These are phyloP conservation scores for Leptomonas seymouri DNA, from an alignment of 208 protist species.

Conservation along the genomic window DNA sequence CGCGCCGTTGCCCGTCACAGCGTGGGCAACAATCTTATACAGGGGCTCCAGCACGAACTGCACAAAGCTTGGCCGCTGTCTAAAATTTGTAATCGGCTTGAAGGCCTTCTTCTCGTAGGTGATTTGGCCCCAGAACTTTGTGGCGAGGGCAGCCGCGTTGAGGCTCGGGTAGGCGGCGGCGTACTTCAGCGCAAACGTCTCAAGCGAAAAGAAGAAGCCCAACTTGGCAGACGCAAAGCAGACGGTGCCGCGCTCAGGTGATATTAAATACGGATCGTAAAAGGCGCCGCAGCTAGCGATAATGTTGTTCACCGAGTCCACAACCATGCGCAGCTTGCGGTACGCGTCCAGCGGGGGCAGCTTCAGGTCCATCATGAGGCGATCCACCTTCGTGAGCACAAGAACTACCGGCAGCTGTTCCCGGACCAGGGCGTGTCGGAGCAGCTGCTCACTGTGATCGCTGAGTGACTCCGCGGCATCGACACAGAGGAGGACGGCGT, in stretches of 20 bases:
- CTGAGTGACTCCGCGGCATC: constrained; percentile 98
- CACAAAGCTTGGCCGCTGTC: constrained; percentile 96
- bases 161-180: constrained; percentile 58
- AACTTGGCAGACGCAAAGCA: constrained; percentile 87
- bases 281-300: constrained; percentile 62
- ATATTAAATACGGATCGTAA: constrained; percentile 46
- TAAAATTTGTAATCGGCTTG: constrained; percentile 56
- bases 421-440: constrained; percentile 79
- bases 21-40: constrained; percentile 97
- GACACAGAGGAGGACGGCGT: constrained; percentile 97
- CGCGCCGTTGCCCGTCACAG: constrained; percentile 63
- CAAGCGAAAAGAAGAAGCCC: constrained; percentile 94
- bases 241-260: constrained; percentile 91
- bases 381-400: constrained; percentile 98
- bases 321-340: constrained; percentile 96
- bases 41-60: constrained; percentile 98
- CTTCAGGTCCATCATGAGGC: constrained; percentile 98
- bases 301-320: constrained; percentile 96
- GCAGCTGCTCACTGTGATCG: constrained; percentile 74
- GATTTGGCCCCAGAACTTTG: constrained; percentile 98
- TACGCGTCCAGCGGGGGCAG: constrained; percentile 99
- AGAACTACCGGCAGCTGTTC: constrained; percentile 92
- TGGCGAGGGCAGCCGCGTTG: constrained; percentile 74
- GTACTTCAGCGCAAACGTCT: constrained; percentile 97
- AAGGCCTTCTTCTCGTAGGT: constrained; percentile 87